Conservation (phyloP, 2,329 filamentous ascomycete species). For the Penicillium sp. region DNA sequence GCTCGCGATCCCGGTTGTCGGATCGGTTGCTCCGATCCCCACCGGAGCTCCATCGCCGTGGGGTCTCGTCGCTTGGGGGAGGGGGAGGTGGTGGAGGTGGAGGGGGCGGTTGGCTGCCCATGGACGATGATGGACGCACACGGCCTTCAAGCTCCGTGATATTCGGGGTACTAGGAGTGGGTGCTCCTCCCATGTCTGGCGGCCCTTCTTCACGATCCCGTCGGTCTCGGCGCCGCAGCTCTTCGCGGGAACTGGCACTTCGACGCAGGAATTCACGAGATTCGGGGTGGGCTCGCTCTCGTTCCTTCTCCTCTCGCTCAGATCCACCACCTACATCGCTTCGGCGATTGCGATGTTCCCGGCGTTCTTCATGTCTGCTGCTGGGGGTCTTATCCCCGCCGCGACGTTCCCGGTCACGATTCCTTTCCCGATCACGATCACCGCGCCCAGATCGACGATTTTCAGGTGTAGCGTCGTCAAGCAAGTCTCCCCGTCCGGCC, state of each 20-base stretch:
- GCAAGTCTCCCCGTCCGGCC: conserved; percentile 31
- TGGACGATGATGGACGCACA: conserved; percentile 31
- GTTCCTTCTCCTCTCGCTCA: conserved; percentile 19
- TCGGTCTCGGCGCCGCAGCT: conserved; percentile 32
- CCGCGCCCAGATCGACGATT: conserved; percentile 29
- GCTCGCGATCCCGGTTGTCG: conserved; percentile 29
- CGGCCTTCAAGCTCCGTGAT: conserved; percentile 31
- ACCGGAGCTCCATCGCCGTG: conserved; percentile 33
- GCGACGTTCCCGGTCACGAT: conserved; percentile 24
- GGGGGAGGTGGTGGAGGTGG: conserved; percentile 29
- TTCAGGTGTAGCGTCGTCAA: conserved; percentile 34
- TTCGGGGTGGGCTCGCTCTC: conserved; percentile 23
- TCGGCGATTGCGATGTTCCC: conserved; percentile 34
- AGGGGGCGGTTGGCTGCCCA: conserved; percentile 27
- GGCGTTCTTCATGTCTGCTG: conserved; percentile 34
- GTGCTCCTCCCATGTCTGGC: conserved; percentile 15
- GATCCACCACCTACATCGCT: conserved; percentile 25
- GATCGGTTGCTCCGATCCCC: conserved; percentile 32
- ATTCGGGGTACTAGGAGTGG: conserved; percentile 6
- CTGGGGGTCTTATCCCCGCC: conserved; percentile 23
- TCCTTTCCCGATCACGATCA: conserved; percentile 29
- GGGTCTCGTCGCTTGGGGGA: conserved; percentile 22
- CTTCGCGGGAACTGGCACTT: conserved; percentile 30
- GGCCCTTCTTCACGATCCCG: conserved; percentile 34
- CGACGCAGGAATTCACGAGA: conserved; percentile 32